Conservation (phyloP, 371 early-diverging fungal species). For the Blastocladiella emersonii region DNA sequence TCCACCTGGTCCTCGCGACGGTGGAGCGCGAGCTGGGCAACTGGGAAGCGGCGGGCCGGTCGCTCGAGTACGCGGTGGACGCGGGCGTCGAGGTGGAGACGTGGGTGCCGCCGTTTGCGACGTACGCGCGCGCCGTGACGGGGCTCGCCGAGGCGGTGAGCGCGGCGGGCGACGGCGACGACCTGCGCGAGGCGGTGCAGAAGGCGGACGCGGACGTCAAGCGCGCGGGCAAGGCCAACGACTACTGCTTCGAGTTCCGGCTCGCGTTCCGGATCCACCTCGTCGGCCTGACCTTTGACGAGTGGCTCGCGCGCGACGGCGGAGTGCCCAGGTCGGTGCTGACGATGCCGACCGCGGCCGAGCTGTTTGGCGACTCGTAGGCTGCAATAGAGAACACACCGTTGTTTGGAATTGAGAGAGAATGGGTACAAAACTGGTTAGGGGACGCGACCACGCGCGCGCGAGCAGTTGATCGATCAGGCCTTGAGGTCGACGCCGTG, state of each 20-base stretch:
- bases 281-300: neutral
- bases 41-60: neutral
- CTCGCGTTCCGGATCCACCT: neutral
- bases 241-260: conserved; percentile 1
- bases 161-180: neutral
- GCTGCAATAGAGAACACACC: too few relatives aligned
- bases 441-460: too few relatives aligned
- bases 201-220: neutral
- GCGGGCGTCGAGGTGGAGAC: neutral
- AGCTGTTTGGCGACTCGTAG: too few relatives aligned
- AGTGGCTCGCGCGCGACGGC: neutral
- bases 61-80: neutral
- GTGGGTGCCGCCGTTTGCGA: neutral
- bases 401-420: too few relatives aligned
- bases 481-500: too few relatives aligned
- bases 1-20: neutral
- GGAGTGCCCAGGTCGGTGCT: too few relatives aligned
- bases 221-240: neutral
- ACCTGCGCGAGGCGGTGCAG: neutral
- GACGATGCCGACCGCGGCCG: too few relatives aligned
- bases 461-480: too few relatives aligned
- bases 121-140: neutral
- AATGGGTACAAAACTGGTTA: too few relatives aligned
- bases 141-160: neutral
- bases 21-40: neutral